These are phyloP conservation scores for Pistacia integerrima DNA, from an alignment of 345 rosid species.

Conservation along the genomic window DNA sequence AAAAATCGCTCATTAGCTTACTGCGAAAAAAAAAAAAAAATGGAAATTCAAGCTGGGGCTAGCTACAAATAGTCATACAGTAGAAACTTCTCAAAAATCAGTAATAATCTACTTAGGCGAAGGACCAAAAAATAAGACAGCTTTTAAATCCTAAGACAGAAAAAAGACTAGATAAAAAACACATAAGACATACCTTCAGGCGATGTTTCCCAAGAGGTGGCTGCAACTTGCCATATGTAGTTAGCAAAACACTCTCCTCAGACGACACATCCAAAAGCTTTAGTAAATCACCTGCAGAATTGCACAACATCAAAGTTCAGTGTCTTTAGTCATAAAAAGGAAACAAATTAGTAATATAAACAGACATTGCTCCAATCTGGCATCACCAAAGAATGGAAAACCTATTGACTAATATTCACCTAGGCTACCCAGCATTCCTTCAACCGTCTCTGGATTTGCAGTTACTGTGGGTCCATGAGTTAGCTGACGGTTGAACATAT, in stretches of 20 bases:
- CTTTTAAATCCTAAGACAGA: conserved; percentile 3
- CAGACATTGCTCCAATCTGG: not conserved
- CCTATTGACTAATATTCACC: conserved; percentile 39
- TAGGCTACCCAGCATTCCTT: conserved; percentile 87
- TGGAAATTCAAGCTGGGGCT: not conserved
- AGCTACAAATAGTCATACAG: not conserved
- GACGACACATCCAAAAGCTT: conserved; percentile 77
- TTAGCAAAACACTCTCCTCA: conserved; percentile 54
- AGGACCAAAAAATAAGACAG: conserved; percentile 7
- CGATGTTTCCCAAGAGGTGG: conserved; percentile 97
- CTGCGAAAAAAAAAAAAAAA: not conserved
- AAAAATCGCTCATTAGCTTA: not conserved
- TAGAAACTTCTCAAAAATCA: conserved; percentile 16
- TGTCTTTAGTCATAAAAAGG: not conserved
- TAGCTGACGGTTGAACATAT: conserved; percentile 61
- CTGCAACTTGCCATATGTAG: conserved; percentile 90
- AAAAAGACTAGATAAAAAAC: not conserved
- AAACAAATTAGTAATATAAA: not conserved
- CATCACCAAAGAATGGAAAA: not conserved
- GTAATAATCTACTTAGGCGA: conserved; percentile 9
- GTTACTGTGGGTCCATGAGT: conserved; percentile 55
- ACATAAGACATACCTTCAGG: conserved; percentile 56
- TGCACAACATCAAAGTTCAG: not conserved
- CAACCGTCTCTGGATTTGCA: conserved; percentile 73
- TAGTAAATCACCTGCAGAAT: conserved; percentile 69